Base-by-base conservation (phyloP, 176 grass and related monocot genomes). In the Ensete glaucum region DNA sequence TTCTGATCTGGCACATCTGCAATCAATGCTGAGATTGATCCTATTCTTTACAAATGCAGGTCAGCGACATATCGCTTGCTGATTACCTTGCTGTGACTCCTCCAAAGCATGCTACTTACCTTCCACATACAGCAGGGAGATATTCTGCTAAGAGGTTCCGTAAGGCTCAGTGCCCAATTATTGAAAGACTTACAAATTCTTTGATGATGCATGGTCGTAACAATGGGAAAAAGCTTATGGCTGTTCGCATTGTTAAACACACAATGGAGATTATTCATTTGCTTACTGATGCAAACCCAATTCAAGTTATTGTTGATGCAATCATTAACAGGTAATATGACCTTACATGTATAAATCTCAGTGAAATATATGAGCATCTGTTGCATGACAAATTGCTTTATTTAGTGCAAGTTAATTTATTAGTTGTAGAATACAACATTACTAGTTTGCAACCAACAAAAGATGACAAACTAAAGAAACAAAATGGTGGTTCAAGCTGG, bases 191-290 rank as follows among this genome's bases (percentile, higher is more conserved):
- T 64, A 96, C 92, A 74, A 96, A 96, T 84, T 96, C 89, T 1
- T 85, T 92, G 77, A 96, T 96, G 92, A 96, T 96, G 92, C 92
- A 96, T 57, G 92, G 89, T 0, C 84, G 92, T 80, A 96, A 96
- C 81, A 96, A 92, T 73, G 92, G 89, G 0, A 96, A 96, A 81
- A 92, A 96, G 53, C 57, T 96, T 79, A 73, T 96, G 85, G 92
- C 92, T n/a, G 89, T 96, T 15, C 77, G 89, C 66, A 96, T 96
- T 52, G 55, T 96, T 21, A 96, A 96, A 80, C 92, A 96, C 63
- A 72, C 92, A 60, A 85, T 96, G 76, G 89, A 96, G 75, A 96
- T 92, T 64, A 96, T 96, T 52, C 82, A 96, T 79, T 89, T 96
- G 8, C 85, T 96, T 73, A 96, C 89, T 56, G 92, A 96, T 52